Percentiles rank a stretch among this genome's conserved stretches.
Conservation (phyloP, 1,139 yeast genomes). For the Sugiyamaella novakii region DNA sequence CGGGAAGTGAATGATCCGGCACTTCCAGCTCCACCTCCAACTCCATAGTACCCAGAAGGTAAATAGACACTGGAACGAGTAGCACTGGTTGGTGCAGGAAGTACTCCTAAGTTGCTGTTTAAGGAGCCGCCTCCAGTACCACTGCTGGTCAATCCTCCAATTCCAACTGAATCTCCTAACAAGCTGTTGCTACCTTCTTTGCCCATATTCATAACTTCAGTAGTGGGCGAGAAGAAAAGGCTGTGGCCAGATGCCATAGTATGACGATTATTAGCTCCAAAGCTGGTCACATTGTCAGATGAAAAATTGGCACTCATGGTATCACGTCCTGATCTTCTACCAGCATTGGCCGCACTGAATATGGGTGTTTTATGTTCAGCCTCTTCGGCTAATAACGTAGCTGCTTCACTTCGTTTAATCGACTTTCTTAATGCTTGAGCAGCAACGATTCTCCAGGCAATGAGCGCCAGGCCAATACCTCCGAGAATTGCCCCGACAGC, state of each 20-base stretch:
- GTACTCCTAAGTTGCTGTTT: constrained; percentile 29
- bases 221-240: constrained; percentile 78
- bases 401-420: constrained; percentile 29
- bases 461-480: constrained; percentile 52
- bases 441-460: constrained; percentile 40
- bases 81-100: constrained; percentile 19
- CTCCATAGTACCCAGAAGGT: constrained; percentile 44
- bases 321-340: constrained; percentile 6
- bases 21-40: constrained; percentile 26
- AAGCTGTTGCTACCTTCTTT: constrained; percentile 28
- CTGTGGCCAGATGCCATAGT: constrained; percentile 21
- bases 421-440: constrained; percentile 32
- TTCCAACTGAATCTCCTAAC: constrained; percentile 18
- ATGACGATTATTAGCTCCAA: constrained; percentile 16
- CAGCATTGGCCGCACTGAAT: constrained; percentile 15
- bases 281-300: constrained; percentile 9
- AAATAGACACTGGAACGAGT: constrained; percentile 39
- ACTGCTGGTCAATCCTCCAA: constrained; percentile 13
- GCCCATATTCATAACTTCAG: constrained; percentile 60
- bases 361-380: constrained; percentile 16
- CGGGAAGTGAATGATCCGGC: constrained; percentile 33
- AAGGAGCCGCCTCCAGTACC: constrained; percentile 24
- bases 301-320: constrained; percentile 13
- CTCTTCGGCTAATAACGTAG: constrained; percentile 20
- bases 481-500: constrained; percentile 74